Percentiles rank a stretch among this genome's conserved stretches.
Evolutionary conservation across 495 filamentous ascomycete species (phyloP).

Genomic region (Penicillium odoratum): DNA sequence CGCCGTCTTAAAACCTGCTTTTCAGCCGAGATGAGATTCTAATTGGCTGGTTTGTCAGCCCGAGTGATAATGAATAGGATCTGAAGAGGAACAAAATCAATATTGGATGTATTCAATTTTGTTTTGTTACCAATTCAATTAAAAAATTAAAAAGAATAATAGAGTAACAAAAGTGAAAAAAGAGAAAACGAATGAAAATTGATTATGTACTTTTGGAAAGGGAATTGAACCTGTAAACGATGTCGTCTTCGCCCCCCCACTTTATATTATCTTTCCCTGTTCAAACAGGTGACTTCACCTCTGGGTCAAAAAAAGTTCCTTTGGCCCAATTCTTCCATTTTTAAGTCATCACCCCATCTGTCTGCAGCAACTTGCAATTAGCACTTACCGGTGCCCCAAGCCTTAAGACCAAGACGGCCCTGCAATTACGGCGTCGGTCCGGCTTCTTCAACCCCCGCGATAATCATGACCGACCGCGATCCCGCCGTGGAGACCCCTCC

Average conservation of each 20-base stretch:
- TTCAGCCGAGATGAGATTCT: constrained; percentile 4
- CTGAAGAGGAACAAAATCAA: not conserved
- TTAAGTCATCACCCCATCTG: constrained; percentile 5
- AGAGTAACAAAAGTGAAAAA: not conserved
- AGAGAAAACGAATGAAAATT: not conserved
- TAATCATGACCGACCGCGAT: constrained; percentile 21
- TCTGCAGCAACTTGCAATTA: constrained; percentile 8
- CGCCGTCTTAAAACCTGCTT: constrained; percentile 30
- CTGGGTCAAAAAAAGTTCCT: not conserved
- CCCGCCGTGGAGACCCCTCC: constrained; percentile 18
- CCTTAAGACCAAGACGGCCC: constrained; percentile 20
- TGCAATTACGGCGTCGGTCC: constrained; percentile 27
- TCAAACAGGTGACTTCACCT: constrained; percentile 13
- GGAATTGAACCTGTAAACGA: not conserved
- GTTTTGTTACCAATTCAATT: not conserved
- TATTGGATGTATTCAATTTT: not conserved
- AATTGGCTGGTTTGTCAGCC: constrained; percentile 31
- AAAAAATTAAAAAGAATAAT: not conserved
- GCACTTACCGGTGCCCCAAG: constrained; percentile 17
- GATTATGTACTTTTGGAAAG: not conserved
- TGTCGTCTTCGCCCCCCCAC: constrained; percentile 7
- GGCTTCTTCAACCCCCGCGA: constrained; percentile 11
- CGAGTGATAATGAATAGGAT: constrained; percentile 13
- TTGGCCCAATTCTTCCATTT: constrained; percentile 3
- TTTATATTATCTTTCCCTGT: constrained; percentile 12